These are phyloP conservation scores for Talaromyces nanjingensis DNA, from an alignment of 495 filamentous ascomycete species.

Conservation along the genomic window DNA sequence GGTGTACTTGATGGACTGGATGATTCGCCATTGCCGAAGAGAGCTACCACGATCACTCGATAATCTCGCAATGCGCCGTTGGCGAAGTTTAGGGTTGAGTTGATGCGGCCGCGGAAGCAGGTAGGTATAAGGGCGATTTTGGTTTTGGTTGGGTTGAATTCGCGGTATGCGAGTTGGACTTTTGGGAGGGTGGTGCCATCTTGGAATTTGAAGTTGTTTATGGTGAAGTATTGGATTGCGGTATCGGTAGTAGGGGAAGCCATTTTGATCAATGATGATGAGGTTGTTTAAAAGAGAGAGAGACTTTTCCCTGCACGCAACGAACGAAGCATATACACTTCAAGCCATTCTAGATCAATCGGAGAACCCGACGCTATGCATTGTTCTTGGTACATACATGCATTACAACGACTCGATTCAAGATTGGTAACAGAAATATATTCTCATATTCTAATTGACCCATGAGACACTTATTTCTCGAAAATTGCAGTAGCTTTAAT, in stretches of 20 bases:
- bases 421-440: background rate
- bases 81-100: slow-evolving; percentile 36
- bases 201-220: slow-evolving; percentile 34
- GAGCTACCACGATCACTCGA: slow-evolving; percentile 55
- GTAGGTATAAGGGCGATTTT: slow-evolving; percentile 39
- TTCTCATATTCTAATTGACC: background rate
- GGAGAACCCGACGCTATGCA: background rate
- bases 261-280: background rate
- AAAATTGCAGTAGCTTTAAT: slow-evolving; percentile 26
- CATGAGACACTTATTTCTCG: background rate
- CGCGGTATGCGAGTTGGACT: slow-evolving; percentile 36
- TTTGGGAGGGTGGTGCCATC: slow-evolving; percentile 19
- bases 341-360: background rate
- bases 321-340: background rate
- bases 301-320: background rate
- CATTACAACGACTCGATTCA: background rate
- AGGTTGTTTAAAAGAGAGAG: background rate
- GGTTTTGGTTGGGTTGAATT: slow-evolving; percentile 27
- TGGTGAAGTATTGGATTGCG: slow-evolving; percentile 24
- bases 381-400: background rate
- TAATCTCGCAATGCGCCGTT: slow-evolving; percentile 42
- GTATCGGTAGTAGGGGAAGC: slow-evolving; percentile 6
- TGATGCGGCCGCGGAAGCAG: slow-evolving; percentile 40
- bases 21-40: slow-evolving; percentile 62
- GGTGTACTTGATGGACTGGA: slow-evolving; percentile 54